Percentiles rank a stretch among this genome's conserved stretches.
Conservation (phyloP, 768 basidiomycete genomes). For the Boletus huronensis region DNA sequence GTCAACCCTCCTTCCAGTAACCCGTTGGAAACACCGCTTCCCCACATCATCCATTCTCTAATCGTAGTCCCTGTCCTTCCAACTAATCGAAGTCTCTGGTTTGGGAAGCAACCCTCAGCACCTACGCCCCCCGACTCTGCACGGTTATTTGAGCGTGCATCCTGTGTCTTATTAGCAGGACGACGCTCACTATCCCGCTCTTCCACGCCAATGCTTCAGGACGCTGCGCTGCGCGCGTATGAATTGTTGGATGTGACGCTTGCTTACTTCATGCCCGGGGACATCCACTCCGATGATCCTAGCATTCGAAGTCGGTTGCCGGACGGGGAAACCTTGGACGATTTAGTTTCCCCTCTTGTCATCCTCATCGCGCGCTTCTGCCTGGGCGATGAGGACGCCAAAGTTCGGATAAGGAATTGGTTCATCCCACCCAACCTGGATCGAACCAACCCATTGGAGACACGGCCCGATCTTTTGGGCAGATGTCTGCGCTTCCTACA, state of each 20-base stretch:
- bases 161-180: conserved; percentile 28
- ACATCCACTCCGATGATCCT: conserved; percentile 59
- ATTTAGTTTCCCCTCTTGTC: conserved; percentile 70
- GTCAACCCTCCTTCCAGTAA: conserved; percentile 55
- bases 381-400: conserved; percentile 55
- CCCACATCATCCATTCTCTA: conserved; percentile 78
- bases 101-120: conserved; percentile 42
- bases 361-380: conserved; percentile 73
- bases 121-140: conserved; percentile 38
- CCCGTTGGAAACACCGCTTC: conserved; percentile 70
- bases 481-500: conserved; percentile 73
- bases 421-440: conserved; percentile 79
- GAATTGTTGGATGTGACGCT: conserved; percentile 63
- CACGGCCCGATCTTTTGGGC: conserved; percentile 71
- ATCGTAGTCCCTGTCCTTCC: conserved; percentile 72
- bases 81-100: conserved; percentile 58
- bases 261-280: conserved; percentile 63
- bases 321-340: conserved; percentile 63
- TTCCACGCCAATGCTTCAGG: conserved; percentile 30
- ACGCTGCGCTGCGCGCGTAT: conserved; percentile 61
- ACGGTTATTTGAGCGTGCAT: conserved; percentile 26
- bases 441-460: conserved; percentile 71
- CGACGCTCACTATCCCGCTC: conserved; percentile 35
- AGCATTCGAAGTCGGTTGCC: conserved; percentile 46
- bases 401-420: conserved; percentile 57